Evolutionary conservation across 139 green algal genomes (phyloP).

Genomic region (Chlamydomonas eustigma): DNA sequence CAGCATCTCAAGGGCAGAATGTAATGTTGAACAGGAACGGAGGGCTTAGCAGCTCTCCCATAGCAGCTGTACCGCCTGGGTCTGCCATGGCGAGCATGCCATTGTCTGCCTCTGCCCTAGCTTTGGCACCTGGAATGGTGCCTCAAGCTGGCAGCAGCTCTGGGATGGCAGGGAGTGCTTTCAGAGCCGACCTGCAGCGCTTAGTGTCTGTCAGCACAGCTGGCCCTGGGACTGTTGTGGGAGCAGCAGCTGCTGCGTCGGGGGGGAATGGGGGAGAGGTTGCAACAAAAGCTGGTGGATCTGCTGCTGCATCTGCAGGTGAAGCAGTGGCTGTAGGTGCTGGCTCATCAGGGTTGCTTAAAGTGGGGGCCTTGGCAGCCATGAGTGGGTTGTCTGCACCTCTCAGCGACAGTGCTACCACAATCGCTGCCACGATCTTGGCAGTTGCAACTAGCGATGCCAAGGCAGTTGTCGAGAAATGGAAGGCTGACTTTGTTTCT

Average conservation of each 20-base stretch:
- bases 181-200: too few relatives aligned
- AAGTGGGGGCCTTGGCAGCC: neutral
- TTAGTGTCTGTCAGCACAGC: too few relatives aligned
- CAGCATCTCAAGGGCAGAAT: too few relatives aligned
- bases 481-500: neutral
- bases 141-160: too few relatives aligned
- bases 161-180: too few relatives aligned
- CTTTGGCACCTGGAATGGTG: neutral
- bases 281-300: neutral
- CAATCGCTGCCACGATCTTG: neutral
- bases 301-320: conserved; percentile 1
- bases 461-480: neutral
- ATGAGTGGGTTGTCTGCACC: neutral
- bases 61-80: neutral
- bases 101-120: neutral
- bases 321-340: neutral
- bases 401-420: neutral
- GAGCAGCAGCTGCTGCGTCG: too few relatives aligned
- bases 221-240: too few relatives aligned
- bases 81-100: neutral
- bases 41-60: neutral
- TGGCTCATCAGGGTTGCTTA: neutral
- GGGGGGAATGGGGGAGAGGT: too few relatives aligned
- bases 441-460: neutral
- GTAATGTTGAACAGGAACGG: neutral